A percentile compares a stretch with the other conserved stretches of the same genome.
These are phyloP conservation scores for Oryza nivara DNA, from an alignment of 176 grass and related monocot genomes.

Conservation along the genomic window DNA sequence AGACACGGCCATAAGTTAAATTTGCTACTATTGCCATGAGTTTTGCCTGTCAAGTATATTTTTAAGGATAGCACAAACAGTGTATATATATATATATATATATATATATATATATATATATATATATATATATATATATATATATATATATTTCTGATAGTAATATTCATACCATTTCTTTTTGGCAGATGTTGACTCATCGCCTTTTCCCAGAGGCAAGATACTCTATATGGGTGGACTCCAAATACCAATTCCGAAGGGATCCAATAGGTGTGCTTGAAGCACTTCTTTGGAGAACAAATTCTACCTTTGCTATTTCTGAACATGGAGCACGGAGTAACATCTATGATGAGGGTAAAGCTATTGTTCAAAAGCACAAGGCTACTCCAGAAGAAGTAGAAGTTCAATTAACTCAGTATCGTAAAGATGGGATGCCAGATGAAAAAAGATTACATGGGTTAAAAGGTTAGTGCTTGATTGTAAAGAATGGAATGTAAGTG, in stretches of 20 bases:
- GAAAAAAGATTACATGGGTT: conserved; percentile 59
- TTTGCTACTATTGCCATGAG: neutral
- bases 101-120: no score
- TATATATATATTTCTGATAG: conserved; percentile 15
- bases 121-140: no score
- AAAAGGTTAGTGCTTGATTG: conserved; percentile 48
- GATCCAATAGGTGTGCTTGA: conserved; percentile 87
- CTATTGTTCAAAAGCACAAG: conserved; percentile 87
- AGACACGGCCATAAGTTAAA: neutral
- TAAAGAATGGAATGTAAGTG: conserved; percentile 47
- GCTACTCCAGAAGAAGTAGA: conserved; percentile 93
- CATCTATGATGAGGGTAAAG: conserved; percentile 87
- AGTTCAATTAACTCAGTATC: conserved; percentile 75
- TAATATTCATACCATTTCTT: conserved; percentile 11
- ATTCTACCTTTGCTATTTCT: conserved; percentile 88
- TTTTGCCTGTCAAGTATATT: neutral
- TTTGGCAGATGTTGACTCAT: conserved; percentile 85
- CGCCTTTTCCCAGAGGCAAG: conserved; percentile 87
- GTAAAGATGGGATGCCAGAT: conserved; percentile 67
- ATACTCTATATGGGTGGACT: conserved; percentile 98
- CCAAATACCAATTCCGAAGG: conserved; percentile 95
- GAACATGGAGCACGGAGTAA: conserved; percentile 92
- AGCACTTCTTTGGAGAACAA: conserved; percentile 84
- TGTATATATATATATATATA: no score
- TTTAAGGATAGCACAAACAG: neutral